Base-by-base conservation (phyloP, 1,284 basidiomycete genomes). In the Melampsora americana region DNA sequence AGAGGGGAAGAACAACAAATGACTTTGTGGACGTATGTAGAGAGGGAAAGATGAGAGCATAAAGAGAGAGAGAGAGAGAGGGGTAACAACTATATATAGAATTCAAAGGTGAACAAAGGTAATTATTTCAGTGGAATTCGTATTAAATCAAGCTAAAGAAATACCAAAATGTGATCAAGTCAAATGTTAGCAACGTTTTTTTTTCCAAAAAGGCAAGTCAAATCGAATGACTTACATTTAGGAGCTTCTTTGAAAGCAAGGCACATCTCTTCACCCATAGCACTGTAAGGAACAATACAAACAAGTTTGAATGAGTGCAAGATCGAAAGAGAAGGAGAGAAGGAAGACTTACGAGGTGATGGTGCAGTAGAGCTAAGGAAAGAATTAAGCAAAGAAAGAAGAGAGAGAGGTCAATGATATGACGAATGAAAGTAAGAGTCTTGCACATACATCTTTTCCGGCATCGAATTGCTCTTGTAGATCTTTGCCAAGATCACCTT, bases 391-490 rank as follows among this genome's bases (percentile, higher is more conserved):
- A 6, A 23, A 28, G 20, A n/a, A 59, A 28, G n/a, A 23, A 20
- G n/a, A 46, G 12, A 23, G 42, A 66, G 18, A 66, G 26, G 32
- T 26, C 16, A 26, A 23, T 46, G 35, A 60, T 14, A 5, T 11
- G 20, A 48, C 9, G 26, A 30, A 46, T 20, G 53, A 46, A 26
- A 32, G 1, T 11, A 12, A 26, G 53, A 44, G 11, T 23, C 20
- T 59, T 18, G 7, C 1, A 35, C 71, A 30, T 59, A 73, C 71
- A 59, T 95, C 93, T 86, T 94, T 93, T 84, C 92, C 93, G 0
- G 87, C 90, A 0, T 96, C 91, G 83, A 96, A 97, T 65, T 84
- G 89, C 39, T 78, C 79, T 82, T 86, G 79, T 81, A 99, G 94
- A 80, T 90, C 85, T 77, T 87, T 85, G 80, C 95, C 95, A 71